Evolutionary conservation across 2,329 filamentous ascomycete genomes (phyloP).

Genomic region (Pseudofabraea citricarpa): DNA sequence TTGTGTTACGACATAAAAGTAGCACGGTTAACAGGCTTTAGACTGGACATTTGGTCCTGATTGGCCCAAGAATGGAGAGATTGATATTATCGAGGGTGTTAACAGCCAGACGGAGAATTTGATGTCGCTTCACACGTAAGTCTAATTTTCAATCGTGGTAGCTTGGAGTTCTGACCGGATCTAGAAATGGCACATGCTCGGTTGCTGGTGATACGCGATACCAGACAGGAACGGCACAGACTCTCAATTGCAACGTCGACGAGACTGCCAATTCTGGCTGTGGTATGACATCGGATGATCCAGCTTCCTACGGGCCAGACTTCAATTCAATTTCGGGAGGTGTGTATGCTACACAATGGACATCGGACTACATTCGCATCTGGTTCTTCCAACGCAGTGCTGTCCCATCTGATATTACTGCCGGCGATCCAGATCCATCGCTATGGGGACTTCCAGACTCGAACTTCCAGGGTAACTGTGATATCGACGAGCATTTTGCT

Average conservation of each 20-base stretch:
- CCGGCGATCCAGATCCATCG: slow-evolving; percentile 55
- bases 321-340: slow-evolving; percentile 29
- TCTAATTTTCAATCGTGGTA: slow-evolving; percentile 4
- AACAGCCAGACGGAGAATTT: slow-evolving; percentile 26
- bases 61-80: slow-evolving; percentile 16
- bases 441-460: slow-evolving; percentile 65
- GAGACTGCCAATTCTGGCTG: slow-evolving; percentile 28
- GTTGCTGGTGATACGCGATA: slow-evolving; percentile 2
- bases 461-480: slow-evolving; percentile 55
- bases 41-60: slow-evolving; percentile 12
- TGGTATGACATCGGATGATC: background rate
- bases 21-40: background rate
- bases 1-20: slow-evolving; percentile 24
- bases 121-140: slow-evolving; percentile 49
- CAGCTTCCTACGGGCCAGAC: slow-evolving; percentile 15
- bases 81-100: slow-evolving; percentile 42
- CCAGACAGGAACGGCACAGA: slow-evolving; percentile 24
- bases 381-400: slow-evolving; percentile 46
- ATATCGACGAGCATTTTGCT: slow-evolving; percentile 64
- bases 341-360: slow-evolving; percentile 51
- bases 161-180: background rate
- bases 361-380: slow-evolving; percentile 36
- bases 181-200: slow-evolving; percentile 30
- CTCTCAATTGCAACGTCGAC: slow-evolving; percentile 32
- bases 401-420: slow-evolving; percentile 51